Base-by-base conservation (phyloP, 1,139 yeast genomes). In the Chernovozyma sophiae-reginae region DNA sequence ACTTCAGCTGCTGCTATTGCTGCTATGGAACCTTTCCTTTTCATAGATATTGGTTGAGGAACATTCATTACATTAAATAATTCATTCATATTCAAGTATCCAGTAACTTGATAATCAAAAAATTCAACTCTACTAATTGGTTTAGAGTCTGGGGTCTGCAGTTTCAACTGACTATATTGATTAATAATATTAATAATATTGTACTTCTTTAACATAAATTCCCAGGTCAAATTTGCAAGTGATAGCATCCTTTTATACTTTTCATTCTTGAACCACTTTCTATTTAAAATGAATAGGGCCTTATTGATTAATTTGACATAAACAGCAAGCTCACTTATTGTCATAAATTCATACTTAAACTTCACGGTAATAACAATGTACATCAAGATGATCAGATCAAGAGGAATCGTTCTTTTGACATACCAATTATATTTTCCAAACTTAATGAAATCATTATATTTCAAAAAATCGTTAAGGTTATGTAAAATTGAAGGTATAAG, bases 351-450 rank as follows among this genome's bases (percentile, higher is more conserved):
- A 42, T 64, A 69, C 47, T 74, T 75, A 49, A 75, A 62, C 49
- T 77, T 79, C 6, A 77, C 72, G 2, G 75, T 66, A 34, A 78
- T 62, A 20, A 77, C 72, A 17, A 76, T 71, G 47, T 75, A 63
- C 45, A 77, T 58, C 38, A 77, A 55, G 18, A 77, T 72, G 10
- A 78, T 67, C n/a, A 80, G 76, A 51, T 78, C 82, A 37, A 77
- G 62, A 3, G 84, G 84, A 35, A 78, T 69, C 4, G 77, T 74
- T 36, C 80, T 61, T 47, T 77, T 72, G 35, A 77, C 68, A 44
- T 75, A 78, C 83, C 83, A 78, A 48, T 77, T 78, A 52, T 63
- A 78, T 41, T 64, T 68, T 0, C 77, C 77, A 46, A 72, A 63
- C 40, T 69, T 69, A 44, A 69, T 64, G 40, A 69, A 69, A 46